Base-by-base conservation (phyloP, 805 yeast genomes). In the Nakazawaea laoshanensis region DNA sequence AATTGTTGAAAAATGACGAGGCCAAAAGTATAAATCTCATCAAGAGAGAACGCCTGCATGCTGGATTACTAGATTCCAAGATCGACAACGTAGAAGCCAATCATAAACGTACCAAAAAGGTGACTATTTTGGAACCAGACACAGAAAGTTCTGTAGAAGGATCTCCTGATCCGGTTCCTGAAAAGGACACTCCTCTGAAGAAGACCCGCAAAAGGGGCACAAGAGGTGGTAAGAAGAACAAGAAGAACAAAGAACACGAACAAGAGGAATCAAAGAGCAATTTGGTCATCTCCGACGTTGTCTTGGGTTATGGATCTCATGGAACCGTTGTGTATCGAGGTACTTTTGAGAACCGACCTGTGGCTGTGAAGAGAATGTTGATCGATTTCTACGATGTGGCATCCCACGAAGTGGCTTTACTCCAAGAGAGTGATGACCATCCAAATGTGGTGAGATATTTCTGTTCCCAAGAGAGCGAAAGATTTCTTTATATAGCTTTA, bases 241-340 rank as follows among this genome's bases (percentile, higher is more conserved):
- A 64, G 41, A 58, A 55, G 41, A 53, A 55, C 27, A 55, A 40
- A 16, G 33, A 35, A 14, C 18, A 30, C 11, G 20, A 33, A 13
- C 36, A 21, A 24, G 30, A 13, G 25, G 37, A 40, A 14, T 42
- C 59, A 24, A 60, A 68, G 32, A 72, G 66, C 33, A 75, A 70
- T 36, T 54, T 85, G 41, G 60, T 66, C 0, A 70, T 89, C 3
- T 73, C 94, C 0, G 81, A 81, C 41, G 73, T 68, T 19, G 69
- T 87, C n/a, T 58, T 92, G 32, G 98, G 98, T 1, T 86, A 85
- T 52, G 98, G 98, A 1, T 85, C 96, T 1, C 95, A 88, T 45
- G 98, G 98, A 18, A 92, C 98, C 0, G 86, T 89, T 19, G 98
- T 92, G 1, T 86, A 76, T 50, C 75, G 79, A 49, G 98, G 98